A percentile compares a stretch with the other conserved stretches of the same genome.
Evolutionary conservation across 768 basidiomycete genomes (phyloP).

Genomic region (Paxillus rubicundulus): DNA sequence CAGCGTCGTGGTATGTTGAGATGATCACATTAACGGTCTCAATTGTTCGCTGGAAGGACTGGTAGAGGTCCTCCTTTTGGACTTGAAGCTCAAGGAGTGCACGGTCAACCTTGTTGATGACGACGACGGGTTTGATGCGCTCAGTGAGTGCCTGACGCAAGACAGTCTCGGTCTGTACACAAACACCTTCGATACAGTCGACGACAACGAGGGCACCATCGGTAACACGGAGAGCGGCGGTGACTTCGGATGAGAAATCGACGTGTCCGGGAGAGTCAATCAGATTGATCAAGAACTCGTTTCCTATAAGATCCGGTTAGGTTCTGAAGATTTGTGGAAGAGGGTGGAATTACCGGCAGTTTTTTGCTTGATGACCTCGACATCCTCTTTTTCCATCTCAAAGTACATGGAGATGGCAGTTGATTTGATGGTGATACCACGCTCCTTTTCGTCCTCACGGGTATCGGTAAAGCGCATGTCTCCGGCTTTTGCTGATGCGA

Average conservation of each 20-base stretch:
- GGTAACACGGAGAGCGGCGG: constrained; percentile 98
- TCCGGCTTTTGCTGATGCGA: constrained; percentile 91
- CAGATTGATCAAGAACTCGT: constrained; percentile 99
- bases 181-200: constrained; percentile 99
- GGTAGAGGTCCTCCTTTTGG: constrained; percentile 94
- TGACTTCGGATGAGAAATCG: constrained; percentile 99
- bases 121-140: constrained; percentile 98
- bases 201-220: constrained; percentile 99
- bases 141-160: constrained; percentile 95
- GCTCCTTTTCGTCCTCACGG: constrained; percentile 96
- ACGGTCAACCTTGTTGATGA: constrained; percentile 99
- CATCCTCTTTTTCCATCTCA: constrained; percentile 87
- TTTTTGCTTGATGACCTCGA: constrained; percentile 87
- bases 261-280: constrained; percentile 99
- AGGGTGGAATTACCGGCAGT: constrained; percentile 64
- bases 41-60: constrained; percentile 96
- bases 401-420: constrained; percentile 99
- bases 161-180: constrained; percentile 99
- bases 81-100: constrained; percentile 98
- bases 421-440: constrained; percentile 99
- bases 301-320: constrained; percentile 44
- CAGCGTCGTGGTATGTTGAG: constrained; percentile 92
- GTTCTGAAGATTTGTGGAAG: background rate
- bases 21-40: constrained; percentile 98
- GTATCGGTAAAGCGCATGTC: constrained; percentile 98